A percentile compares a stretch with the other conserved stretches of the same genome.
phyloP scores from a whole-genome alignment of 139 green algal genomes.

The Microglena sp. region DNA sequence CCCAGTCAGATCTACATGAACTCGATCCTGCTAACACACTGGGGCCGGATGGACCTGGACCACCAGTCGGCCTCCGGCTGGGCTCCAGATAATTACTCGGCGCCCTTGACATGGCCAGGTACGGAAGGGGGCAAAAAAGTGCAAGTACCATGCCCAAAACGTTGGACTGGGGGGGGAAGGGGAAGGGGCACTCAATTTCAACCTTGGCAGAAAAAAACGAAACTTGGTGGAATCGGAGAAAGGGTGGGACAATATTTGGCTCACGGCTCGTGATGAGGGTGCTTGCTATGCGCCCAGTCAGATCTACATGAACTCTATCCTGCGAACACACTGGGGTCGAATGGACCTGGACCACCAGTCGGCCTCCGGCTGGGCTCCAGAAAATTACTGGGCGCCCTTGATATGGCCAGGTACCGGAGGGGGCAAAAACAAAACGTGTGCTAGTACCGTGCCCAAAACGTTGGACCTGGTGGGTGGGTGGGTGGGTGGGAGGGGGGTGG shows the following conservation, averaged over 20 bases:
- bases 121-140: too few relatives aligned
- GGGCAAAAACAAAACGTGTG: too few relatives aligned
- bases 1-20: constrained; percentile 30
- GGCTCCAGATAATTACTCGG: constrained; percentile 7
- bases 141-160: too few relatives aligned
- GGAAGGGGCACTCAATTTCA: too few relatives aligned
- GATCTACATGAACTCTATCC: constrained; percentile 34
- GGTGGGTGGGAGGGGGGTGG: too few relatives aligned
- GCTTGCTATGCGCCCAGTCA: constrained; percentile 17
- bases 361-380: too few relatives aligned
- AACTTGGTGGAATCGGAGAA: constrained; percentile 12
- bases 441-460: too few relatives aligned
- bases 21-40: constrained; percentile 47
- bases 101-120: neutral
- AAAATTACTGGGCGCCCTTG: too few relatives aligned
- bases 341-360: constrained; percentile 17
- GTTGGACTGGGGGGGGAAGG: too few relatives aligned
- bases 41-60: constrained; percentile 25
- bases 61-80: constrained; percentile 17
- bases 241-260: constrained; percentile 54
- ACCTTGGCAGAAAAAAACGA: too few relatives aligned
- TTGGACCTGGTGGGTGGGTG: neutral
- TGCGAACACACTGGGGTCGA: constrained; percentile 48
- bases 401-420: too few relatives aligned
- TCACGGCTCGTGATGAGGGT: constrained; percentile 30